Percentiles rank a stretch among this genome's conserved stretches.
Evolutionary conservation across 345 rosid species (phyloP).

Genomic region (Brassica napus): Da-Ae NC_063447.1:20175001-20175500

Average conservation of each 20-base stretch:
- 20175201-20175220: conserved; percentile 11
- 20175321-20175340: conserved; percentile 43
- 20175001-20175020: no score
- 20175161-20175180: conserved; percentile 3
- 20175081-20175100: background rate
- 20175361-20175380: conserved; percentile 43
- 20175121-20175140: background rate
- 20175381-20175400: conserved; percentile 25
- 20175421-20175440: no score
- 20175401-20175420: no score
- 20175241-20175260: conserved; percentile 19
- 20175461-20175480: no score
- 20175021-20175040: no score
- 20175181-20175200: conserved; percentile 13
- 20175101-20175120: background rate
- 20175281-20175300: conserved; percentile 35
- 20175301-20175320: conserved; percentile 3
- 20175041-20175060: no score
- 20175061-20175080: no score
- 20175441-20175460: no score
- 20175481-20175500: no score
- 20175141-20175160: conserved; percentile 15
- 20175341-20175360: conserved; percentile 88
- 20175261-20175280: conserved; percentile 24
- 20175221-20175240: conserved; percentile 19